Evolutionary conservation across 2,329 filamentous ascomycete genomes (phyloP), one percentile per base, ranked within the genome.

Genomic region (Venturia aucupariae): DNA sequence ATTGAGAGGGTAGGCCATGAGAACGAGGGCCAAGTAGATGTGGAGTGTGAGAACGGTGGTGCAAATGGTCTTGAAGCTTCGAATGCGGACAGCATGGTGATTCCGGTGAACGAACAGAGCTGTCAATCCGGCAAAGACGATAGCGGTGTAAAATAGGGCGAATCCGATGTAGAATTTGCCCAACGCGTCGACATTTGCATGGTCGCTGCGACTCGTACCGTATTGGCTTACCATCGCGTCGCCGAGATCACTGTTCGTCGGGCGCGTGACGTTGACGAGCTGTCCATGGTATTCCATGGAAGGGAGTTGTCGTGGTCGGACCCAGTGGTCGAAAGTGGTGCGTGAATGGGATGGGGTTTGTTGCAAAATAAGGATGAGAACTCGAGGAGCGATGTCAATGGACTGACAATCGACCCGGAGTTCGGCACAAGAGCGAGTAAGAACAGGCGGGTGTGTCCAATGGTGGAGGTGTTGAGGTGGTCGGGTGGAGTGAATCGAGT

Each of bases 1-100:
- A 66, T 75, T 75, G 15, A 72, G 70, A 6, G 72, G 71, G 55
- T 74, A 75, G 64, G 81, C 74, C 3, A 77, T 72, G 11, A 74
- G 60, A 8, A 78, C 77, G 32, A 80, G 71, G 13, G 76, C 72
- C n/a, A 79, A 76, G 24, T 75, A 76, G 63, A 80, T 68, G 66
- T 80, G 78, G 4, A 76, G 75, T 4, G 76, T 69, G 44, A 76
- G 68, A 24, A 82, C 74, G 38, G 78, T 75, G 8, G 72, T 70
- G 62, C 79, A 76, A 17, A 78, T 78, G 5, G 80, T 57, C 13
- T 70, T 66, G 7, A 82, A 67, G 35, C 77, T 77, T 4, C 78
- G 77, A 27, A 79, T 70, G 66, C 79, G 73, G 60, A 79, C 70
- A n/a, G 75, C 70, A 15, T 75, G 72, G 1, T 68, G 70, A 5